phyloP scores from a whole-genome alignment of 192 early-diverging fungal species.

The Mortierella claussenii region DNA sequence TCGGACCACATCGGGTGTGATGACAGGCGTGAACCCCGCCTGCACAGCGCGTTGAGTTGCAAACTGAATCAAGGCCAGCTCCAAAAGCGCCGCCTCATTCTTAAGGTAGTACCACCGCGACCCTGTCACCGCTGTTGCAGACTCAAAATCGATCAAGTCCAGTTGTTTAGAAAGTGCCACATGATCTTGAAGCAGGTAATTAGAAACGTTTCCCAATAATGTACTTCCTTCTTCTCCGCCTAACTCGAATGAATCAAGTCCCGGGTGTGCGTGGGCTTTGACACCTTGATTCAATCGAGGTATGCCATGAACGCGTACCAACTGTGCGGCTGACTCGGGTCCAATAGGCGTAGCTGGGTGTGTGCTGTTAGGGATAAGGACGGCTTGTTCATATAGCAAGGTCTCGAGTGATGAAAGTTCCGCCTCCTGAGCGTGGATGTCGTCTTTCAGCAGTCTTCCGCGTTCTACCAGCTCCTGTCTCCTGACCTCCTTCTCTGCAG shows the following conservation, averaged over 20 bases:
- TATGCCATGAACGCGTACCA: constrained; percentile 60
- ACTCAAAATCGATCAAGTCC: constrained; percentile 84
- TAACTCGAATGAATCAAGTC: neutral
- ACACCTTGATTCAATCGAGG: constrained; percentile 39
- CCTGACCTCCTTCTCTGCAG: constrained; percentile 10
- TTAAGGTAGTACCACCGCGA: constrained; percentile 89
- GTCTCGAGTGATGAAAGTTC: constrained; percentile 61
- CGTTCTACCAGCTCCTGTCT: constrained; percentile 54
- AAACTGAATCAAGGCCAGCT: constrained; percentile 88
- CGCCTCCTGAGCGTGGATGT: constrained; percentile 62
- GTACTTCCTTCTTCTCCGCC: constrained; percentile 30
- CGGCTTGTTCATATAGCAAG: constrained; percentile 67
- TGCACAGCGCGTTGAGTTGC: constrained; percentile 78
- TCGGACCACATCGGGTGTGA: constrained; percentile 86
- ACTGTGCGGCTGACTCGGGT: constrained; percentile 70
- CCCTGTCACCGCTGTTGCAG: constrained; percentile 83
- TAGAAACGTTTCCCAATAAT: constrained; percentile 15
- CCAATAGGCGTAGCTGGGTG: constrained; percentile 81
- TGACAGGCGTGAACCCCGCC: constrained; percentile 81
- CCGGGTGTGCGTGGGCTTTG: constrained; percentile 37
- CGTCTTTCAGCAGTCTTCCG: constrained; percentile 70
- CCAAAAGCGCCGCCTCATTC: constrained; percentile 87
- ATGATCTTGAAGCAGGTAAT: constrained; percentile 69
- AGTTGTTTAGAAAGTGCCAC: constrained; percentile 70
- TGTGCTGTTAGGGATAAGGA: constrained; percentile 83